These are phyloP conservation scores for Bryoerythrophyllum caledonicum DNA, from an alignment of 225 moss, liverwort and hornwort species.

Conservation along the genomic window DNA sequence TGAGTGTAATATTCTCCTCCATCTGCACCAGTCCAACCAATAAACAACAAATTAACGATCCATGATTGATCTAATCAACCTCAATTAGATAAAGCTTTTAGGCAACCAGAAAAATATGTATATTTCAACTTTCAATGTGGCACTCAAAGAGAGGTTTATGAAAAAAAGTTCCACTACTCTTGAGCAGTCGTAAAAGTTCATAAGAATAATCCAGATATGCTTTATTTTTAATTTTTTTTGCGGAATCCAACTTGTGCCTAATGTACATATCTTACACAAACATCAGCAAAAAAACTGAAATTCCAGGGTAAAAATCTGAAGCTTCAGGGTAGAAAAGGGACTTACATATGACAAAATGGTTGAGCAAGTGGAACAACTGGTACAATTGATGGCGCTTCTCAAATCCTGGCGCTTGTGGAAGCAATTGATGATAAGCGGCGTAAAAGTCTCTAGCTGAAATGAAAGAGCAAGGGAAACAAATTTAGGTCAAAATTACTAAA, in stretches of 20 bases:
- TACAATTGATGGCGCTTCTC: constrained; percentile 66
- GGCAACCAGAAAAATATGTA: no score
- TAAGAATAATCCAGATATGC: no score
- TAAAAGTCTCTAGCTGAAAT: constrained; percentile 60
- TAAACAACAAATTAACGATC: no score
- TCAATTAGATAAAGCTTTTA: no score
- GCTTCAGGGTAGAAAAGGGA: neutral
- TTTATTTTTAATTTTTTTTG: no score
- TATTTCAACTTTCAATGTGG: no score
- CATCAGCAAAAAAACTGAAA: neutral
- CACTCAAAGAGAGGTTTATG: no score
- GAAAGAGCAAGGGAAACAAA: no score
- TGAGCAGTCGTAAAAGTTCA: no score
- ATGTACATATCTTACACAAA: neutral
- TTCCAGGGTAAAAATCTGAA: neutral
- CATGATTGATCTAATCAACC: no score
- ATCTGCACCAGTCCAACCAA: constrained; percentile 43
- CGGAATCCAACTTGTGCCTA: neutral
- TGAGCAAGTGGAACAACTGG: constrained; percentile 80
- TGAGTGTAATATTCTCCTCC: constrained; percentile 69
- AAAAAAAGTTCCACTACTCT: no score
- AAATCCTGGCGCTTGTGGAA: constrained; percentile 66
- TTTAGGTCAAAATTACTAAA: neutral
- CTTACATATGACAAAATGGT: constrained; percentile 73
- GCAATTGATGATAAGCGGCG: constrained; percentile 54